These are phyloP conservation scores for Aurifilum marmelostoma DNA, from an alignment of 2,329 filamentous ascomycete species.

Conservation along the genomic window DNA sequence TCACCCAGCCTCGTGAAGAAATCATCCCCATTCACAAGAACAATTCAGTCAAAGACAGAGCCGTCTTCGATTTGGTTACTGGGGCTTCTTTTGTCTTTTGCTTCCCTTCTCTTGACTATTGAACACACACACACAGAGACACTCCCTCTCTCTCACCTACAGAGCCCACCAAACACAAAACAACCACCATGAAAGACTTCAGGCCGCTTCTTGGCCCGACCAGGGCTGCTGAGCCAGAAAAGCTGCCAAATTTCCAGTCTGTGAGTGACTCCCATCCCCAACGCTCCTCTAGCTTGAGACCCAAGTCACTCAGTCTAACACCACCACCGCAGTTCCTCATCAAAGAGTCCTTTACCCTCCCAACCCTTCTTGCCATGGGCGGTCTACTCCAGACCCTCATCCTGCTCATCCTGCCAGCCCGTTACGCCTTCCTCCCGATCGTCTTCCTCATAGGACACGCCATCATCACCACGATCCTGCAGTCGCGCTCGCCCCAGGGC, in stretches of 20 bases:
- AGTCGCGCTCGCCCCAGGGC: constrained; percentile 11
- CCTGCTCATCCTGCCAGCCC: constrained; percentile 18
- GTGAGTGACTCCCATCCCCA: not conserved
- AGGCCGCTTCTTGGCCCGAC: constrained; percentile 20
- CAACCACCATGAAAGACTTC: constrained; percentile 17
- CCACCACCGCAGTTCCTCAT: constrained; percentile 14
- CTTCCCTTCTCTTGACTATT: no score
- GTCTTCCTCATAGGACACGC: constrained; percentile 19
- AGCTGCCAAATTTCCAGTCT: not conserved
- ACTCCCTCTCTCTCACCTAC: not conserved
- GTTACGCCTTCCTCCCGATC: constrained; percentile 23
- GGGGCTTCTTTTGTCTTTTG: no score
- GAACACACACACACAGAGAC: no score
- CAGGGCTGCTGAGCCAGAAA: not conserved
- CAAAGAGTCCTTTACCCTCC: constrained; percentile 27
- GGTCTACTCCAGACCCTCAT: constrained; percentile 20
- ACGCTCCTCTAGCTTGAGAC: not conserved
- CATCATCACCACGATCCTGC: constrained; percentile 18
- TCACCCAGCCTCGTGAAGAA: no score
- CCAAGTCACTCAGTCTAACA: constrained; percentile 11
- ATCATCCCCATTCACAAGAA: not conserved
- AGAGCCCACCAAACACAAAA: not conserved
- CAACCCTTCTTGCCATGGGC: constrained; percentile 26
- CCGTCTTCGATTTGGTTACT: not conserved
- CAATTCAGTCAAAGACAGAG: not conserved